Base-by-base conservation (phyloP, 805 yeast genomes). In the Metschnikowia lunata region DNA sequence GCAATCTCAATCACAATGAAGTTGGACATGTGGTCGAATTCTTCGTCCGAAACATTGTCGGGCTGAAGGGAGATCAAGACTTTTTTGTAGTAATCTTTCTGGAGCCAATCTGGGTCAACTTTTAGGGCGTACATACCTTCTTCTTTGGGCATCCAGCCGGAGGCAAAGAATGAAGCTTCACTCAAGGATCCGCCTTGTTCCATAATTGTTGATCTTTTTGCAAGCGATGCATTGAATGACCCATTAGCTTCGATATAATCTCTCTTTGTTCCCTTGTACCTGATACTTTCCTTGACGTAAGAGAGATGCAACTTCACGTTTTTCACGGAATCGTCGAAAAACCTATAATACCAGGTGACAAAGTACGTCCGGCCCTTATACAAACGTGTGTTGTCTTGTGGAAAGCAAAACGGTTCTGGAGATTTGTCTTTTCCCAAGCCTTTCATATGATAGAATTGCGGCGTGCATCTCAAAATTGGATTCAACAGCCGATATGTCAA, bases 351-450 rank as follows among this genome's bases (percentile, higher is more conserved):
- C 97, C 97, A 88, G 8, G 91, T 82, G 41, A 86, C 63, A 57
- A 89, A 88, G 55, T 86, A 85, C 0, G 86, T 78, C 43, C 74
- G 65, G 29, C 76, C 95, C 46, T 76, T 62, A 50, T 76, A 74
- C 65, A 85, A 70, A 33, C 67, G 72, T 10, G 72, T 55, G 46
- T 80, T 75, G 55, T 85, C 90, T 30, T 68, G 71, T 10, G 96
- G 97, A 15, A 86, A 77, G 63, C 97, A 88, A 63, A 88, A 86
- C n/a, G 97, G 97, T 40, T 72, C 93, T 33, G 88, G 77, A 1
- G 67, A 55, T 13, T 64, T 60, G 48, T 71, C 71, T 52, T 80
- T 79, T 28, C 80, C 82, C 31, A 70, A 47, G 8, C 90, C 91
- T 58, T 82, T 83, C 52, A 72, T 75, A 56, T 68, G 73, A 60